Evolutionary conservation across 306 rosid genomes (phyloP).

Genomic region (Fragaria vesca): DNA sequence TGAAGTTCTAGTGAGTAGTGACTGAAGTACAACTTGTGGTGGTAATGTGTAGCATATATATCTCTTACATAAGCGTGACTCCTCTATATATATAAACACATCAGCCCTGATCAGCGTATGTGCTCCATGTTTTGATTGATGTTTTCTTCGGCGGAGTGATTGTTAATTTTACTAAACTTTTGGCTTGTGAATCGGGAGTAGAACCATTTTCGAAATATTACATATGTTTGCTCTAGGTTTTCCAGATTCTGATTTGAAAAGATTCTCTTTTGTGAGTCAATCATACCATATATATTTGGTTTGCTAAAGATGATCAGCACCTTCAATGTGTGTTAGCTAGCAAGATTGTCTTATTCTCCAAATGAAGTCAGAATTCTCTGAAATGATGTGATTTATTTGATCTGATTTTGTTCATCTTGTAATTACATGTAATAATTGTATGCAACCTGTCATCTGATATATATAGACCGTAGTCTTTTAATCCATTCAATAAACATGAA

Average conservation of each 20-base stretch:
- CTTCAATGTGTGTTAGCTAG: conserved; percentile 1
- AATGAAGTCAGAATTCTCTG: too few relatives aligned
- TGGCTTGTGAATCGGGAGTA: too few relatives aligned
- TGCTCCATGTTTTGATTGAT: neutral
- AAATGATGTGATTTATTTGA: too few relatives aligned
- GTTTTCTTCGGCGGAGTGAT: neutral
- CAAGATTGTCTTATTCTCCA: neutral
- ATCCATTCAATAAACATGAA: too few relatives aligned
- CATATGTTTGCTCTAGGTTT: neutral
- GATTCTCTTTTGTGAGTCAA: neutral
- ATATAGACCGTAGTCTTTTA: too few relatives aligned
- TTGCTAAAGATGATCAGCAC: neutral
- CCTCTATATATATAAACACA: neutral
- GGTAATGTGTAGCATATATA: neutral
- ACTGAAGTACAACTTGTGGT: too few relatives aligned
- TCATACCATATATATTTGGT: neutral
- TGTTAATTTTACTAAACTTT: neutral
- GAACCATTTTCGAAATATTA: too few relatives aligned
- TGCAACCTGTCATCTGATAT: too few relatives aligned
- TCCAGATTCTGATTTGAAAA: neutral
- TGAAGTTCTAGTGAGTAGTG: too few relatives aligned
- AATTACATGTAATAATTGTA: neutral
- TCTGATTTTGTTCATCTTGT: neutral
- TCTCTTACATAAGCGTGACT: neutral
- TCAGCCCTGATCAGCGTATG: neutral